Percentiles rank a stretch among this genome's conserved stretches.
phyloP scores from a whole-genome alignment of 768 basidiomycete genomes.

The Wakefieldia striispora region DNA sequence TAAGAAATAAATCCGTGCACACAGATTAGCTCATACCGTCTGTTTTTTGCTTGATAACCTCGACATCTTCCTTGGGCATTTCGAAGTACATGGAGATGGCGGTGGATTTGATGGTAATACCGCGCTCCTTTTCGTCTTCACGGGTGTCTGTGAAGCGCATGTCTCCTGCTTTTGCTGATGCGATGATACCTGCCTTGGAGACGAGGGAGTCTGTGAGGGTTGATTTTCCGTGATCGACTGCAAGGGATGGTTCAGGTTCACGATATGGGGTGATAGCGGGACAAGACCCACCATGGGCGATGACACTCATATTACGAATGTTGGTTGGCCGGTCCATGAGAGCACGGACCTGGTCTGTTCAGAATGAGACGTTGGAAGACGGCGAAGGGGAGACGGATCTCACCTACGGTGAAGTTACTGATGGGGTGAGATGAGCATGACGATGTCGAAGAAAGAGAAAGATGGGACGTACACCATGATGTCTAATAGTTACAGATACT shows the following conservation, averaged over 20 bases:
- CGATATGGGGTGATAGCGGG: conserved; percentile 9
- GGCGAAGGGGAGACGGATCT: conserved; percentile 31
- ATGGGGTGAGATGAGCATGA: conserved; percentile 29
- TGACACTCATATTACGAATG: conserved; percentile 94
- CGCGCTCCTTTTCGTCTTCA: conserved; percentile 98
- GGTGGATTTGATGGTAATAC: conserved; percentile 99
- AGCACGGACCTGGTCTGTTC: conserved; percentile 75
- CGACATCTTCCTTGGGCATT: conserved; percentile 85
- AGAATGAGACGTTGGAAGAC: conserved; percentile 3
- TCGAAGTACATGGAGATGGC: conserved; percentile 99
- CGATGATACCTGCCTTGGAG: conserved; percentile 99
- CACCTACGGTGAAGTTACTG: conserved; percentile 89
- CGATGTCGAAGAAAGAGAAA: conserved; percentile 1
- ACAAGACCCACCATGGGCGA: conserved; percentile 74
- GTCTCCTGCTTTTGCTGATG: conserved; percentile 90
- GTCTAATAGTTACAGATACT: conserved; percentile 45
- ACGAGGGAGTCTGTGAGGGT: conserved; percentile 98
- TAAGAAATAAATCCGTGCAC: neutral
- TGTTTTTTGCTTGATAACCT: conserved; percentile 91
- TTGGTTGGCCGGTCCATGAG: conserved; percentile 91
- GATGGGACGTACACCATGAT: conserved; percentile 75
- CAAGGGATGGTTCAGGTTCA: conserved; percentile 17
- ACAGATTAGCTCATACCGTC: conserved; percentile 51
- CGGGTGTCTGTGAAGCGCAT: conserved; percentile 97
- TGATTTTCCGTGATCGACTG: conserved; percentile 99